These are phyloP conservation scores for Populus ilicifolia DNA, from an alignment of 345 rosid species.

Conservation along the genomic window DNA sequence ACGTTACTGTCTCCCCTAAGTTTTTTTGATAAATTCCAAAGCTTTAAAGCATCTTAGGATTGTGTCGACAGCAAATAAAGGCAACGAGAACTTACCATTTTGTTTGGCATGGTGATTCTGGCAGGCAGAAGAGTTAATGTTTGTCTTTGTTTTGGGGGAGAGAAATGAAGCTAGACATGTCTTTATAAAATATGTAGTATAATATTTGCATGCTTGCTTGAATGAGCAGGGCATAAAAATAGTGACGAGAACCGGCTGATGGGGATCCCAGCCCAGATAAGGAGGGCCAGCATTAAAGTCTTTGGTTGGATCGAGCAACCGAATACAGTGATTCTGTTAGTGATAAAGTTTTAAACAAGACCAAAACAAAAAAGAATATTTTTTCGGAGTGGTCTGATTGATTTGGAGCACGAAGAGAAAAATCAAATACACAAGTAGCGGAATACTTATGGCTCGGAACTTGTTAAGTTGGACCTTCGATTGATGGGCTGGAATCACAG, in stretches of 20 bases:
- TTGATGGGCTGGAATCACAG: too few relatives aligned
- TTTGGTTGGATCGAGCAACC: constrained; percentile 9
- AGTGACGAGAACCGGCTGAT: not conserved
- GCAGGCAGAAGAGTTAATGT: not conserved
- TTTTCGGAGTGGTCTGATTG: too few relatives aligned
- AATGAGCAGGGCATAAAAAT: not conserved
- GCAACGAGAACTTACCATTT: constrained; percentile 31
- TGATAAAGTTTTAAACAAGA: too few relatives aligned
- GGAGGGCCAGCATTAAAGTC: not conserved
- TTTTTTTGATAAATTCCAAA: constrained; percentile 22
- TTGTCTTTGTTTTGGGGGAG: not conserved
- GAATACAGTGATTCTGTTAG: not conserved
- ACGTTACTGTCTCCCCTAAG: constrained; percentile 23
- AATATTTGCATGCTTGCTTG: not conserved
- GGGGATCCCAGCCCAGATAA: not conserved
- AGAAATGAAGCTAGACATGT: not conserved
- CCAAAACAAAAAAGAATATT: too few relatives aligned
- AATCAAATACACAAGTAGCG: too few relatives aligned
- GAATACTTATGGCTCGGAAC: too few relatives aligned
- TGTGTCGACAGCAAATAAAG: constrained; percentile 20
- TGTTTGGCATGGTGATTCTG: constrained; percentile 16
- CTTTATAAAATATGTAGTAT: not conserved
- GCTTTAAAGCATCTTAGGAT: constrained; percentile 32
- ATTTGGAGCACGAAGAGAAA: too few relatives aligned
- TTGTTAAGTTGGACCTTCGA: too few relatives aligned